Conservation (phyloP, 257 asterid genomes). For the Mitragyna speciosa region DNA sequence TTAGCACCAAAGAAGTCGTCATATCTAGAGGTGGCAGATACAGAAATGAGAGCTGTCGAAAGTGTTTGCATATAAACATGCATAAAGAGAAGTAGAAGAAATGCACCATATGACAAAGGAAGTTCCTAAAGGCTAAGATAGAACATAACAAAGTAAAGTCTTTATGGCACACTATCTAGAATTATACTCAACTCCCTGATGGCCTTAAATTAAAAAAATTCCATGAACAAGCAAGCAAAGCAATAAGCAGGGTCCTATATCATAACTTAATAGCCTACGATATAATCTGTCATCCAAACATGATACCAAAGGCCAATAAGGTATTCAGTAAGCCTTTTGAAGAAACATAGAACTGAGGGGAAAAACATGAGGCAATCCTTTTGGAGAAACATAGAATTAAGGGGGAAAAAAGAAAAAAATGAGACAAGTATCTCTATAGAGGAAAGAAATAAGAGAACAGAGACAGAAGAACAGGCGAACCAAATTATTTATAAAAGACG, state of each 20-base stretch:
- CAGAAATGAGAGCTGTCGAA: conserved; percentile 10
- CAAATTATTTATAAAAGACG: too few relatives aligned
- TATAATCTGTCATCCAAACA: too few relatives aligned
- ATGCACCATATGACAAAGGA: conserved; percentile 11
- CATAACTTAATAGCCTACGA: neutral
- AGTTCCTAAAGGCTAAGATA: neutral
- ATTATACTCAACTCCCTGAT: neutral
- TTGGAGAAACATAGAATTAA: too few relatives aligned
- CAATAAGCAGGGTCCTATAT: neutral
- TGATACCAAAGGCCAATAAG: neutral
- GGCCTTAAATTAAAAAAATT: neutral
- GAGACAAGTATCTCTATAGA: neutral
- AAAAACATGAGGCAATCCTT: too few relatives aligned
- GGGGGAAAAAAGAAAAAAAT: neutral
- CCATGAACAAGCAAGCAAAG: neutral
- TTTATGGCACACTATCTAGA: too few relatives aligned
- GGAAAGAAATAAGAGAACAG: too few relatives aligned
- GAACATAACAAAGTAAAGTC: neutral
- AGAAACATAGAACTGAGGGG: neutral
- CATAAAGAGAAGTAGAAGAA: conserved; percentile 2
- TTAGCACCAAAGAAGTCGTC: conserved; percentile 73
- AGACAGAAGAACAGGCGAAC: too few relatives aligned
- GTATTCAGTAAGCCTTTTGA: neutral
- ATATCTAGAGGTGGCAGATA: conserved; percentile 48
- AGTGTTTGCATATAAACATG: conserved; percentile 3